Conservation (phyloP, 306 rosid genomes). For the Hippophae tibetana region DNA sequence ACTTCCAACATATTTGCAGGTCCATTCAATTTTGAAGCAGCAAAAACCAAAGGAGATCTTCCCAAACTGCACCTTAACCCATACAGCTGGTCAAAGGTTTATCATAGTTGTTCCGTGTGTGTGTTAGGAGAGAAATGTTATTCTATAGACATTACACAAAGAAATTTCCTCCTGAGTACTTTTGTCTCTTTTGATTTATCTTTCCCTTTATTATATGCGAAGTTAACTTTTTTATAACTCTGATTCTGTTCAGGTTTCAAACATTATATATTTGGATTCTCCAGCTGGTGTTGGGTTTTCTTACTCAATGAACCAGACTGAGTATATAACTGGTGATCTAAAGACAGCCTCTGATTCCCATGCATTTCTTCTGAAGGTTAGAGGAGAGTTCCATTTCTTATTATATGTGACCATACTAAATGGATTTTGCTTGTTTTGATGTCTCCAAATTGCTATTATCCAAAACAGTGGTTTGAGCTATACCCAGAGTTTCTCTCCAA, state of each 20-base stretch:
- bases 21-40: constrained; percentile 41
- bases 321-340: constrained; percentile 33
- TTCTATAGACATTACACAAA: too few species aligned
- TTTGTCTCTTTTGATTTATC: too few species aligned
- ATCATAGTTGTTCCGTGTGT: neutral
- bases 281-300: constrained; percentile 50
- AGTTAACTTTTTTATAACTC: neutral
- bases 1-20: constrained; percentile 15
- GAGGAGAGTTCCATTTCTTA: too few species aligned
- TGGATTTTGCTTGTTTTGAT: neutral
- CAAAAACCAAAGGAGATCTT: constrained; percentile 27
- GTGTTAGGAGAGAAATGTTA: too few species aligned
- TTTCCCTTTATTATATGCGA: too few species aligned
- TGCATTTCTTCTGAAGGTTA: constrained; percentile 18
- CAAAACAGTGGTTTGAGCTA: constrained; percentile 47
- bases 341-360: constrained; percentile 43
- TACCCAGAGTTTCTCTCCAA: constrained; percentile 54
- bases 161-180: too few species aligned
- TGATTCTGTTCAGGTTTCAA: constrained; percentile 32
- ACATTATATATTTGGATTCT: constrained; percentile 44
- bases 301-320: constrained; percentile 19
- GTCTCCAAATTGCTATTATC: too few species aligned
- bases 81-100: constrained; percentile 47
- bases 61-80: constrained; percentile 43
- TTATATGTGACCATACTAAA: neutral